Base-by-base conservation (phyloP, 371 early-diverging fungal species). In the Saksenaea vasiformis region DNA sequence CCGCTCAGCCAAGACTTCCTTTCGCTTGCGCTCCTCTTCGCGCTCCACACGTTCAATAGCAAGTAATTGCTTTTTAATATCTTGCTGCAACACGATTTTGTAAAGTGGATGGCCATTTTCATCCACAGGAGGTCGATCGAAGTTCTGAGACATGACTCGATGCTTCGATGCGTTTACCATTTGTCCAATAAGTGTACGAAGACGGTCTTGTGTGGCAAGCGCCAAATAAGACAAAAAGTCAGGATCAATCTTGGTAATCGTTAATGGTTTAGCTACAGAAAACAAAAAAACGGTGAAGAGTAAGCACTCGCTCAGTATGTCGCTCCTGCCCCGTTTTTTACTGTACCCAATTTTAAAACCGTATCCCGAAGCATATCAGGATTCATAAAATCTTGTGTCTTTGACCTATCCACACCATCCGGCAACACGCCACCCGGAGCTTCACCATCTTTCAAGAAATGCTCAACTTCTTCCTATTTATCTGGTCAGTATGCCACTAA, bases 31-130 rank as follows among this genome's bases (percentile, higher is more conserved):
- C 51, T 90, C 90, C 57, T 85, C 84, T 67, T 91, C 86, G 57
- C 87, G 76, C 53, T 90, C 91, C 1, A 88, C 88, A 56, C 91
- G 85, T 69, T 91, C 91, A 55, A 92, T 72, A 1, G 90, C 90
- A 55, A 84, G 62, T 15, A 92, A 73, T 66, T 92, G 92, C 38
- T 85, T 85, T 61, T 85, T 87, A 15, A 89, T 82, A 64, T 92
- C 92, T 67, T 87, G 83, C 36, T 79, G 80, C 15, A 90, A 75
- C 0, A 81, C 77, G 51, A 91, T 83, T 61, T 85, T 87, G 65
- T 90, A 92, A 19, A 88, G 74, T 13, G 90, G 86, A n/a, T 80
- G 80, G 0, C 87, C 83, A 31, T 72, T 74, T 14, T 81, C 83
- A 53, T 82, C 75, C n/a, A 82, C 62, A 0, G 86, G 85, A 26